These are phyloP conservation scores for Albatrellus ellisii DNA, from an alignment of 768 basidiomycete genomes.

Conservation along the genomic window DNA sequence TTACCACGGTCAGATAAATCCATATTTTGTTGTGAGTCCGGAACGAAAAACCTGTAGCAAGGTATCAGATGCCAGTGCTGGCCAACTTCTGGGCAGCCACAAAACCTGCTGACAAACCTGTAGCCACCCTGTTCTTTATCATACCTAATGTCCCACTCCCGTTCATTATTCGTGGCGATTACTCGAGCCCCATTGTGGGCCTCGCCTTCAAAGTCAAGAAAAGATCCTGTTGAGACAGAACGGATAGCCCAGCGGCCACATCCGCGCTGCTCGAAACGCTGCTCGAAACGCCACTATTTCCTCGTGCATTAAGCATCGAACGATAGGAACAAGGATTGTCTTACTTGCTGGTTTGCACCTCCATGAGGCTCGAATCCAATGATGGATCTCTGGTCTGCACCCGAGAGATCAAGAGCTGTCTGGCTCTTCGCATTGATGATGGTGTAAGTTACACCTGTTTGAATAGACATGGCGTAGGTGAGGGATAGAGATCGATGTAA, in stretches of 20 bases:
- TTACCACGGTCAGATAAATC: slow-evolving; percentile 37
- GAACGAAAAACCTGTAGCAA: slow-evolving; percentile 29
- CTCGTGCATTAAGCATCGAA: too few species aligned
- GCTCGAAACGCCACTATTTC: too few species aligned
- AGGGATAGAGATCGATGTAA: too few species aligned
- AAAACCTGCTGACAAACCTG: slow-evolving; percentile 30
- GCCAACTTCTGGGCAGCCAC: too few species aligned
- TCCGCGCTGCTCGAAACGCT: slow-evolving; percentile 25
- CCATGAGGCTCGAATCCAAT: slow-evolving; percentile 33
- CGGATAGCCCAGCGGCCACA: slow-evolving; percentile 29
- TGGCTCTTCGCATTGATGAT: slow-evolving; percentile 38
- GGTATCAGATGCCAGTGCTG: background rate
- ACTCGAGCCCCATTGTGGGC: slow-evolving; percentile 27
- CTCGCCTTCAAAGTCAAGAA: slow-evolving; percentile 26
- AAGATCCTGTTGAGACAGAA: slow-evolving; percentile 27
- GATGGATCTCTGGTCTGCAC: slow-evolving; percentile 33
- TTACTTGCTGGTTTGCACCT: slow-evolving; percentile 39
- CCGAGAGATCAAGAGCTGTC: slow-evolving; percentile 44
- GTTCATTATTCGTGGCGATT: slow-evolving; percentile 23
- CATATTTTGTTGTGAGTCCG: slow-evolving; percentile 28
- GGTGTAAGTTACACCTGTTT: slow-evolving; percentile 26
- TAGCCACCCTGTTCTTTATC: slow-evolving; percentile 26
- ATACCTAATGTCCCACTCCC: slow-evolving; percentile 37
- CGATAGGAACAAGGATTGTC: too few species aligned
- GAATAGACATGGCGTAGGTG: slow-evolving; percentile 15